Conservation (phyloP, 2,329 filamentous ascomycete species). For the Niveomyces coronatus region DNA sequence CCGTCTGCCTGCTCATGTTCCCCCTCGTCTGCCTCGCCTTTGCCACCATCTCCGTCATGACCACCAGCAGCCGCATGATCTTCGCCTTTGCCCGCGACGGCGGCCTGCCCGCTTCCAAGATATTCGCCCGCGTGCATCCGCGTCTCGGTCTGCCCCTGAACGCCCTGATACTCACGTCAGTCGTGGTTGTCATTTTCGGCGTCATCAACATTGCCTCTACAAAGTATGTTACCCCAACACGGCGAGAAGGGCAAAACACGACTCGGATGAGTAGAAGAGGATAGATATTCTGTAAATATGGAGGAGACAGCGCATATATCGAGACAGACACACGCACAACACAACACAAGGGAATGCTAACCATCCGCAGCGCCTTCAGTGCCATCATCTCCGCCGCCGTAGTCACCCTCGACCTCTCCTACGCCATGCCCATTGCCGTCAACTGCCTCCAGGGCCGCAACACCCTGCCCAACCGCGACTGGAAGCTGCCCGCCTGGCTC, state of each 20-base stretch:
- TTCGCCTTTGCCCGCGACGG: constrained; percentile 57
- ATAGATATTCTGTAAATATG: too few relatives aligned
- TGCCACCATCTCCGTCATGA: constrained; percentile 53
- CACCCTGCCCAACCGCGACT: constrained; percentile 45
- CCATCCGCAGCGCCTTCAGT: constrained; percentile 49
- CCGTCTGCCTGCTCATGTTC: constrained; percentile 56
- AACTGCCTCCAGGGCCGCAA: constrained; percentile 57
- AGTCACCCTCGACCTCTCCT: constrained; percentile 60
- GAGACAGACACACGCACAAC: background rate
- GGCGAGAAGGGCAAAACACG: too few relatives aligned
- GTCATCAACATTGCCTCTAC: constrained; percentile 58
- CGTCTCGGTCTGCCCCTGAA: constrained; percentile 56
- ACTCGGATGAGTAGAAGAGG: too few relatives aligned
- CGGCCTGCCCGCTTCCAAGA: constrained; percentile 49
- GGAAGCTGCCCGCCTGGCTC: constrained; percentile 23
- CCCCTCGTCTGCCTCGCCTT: constrained; percentile 54
- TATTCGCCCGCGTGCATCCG: constrained; percentile 52
- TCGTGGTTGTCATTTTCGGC: constrained; percentile 56
- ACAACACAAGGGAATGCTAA: too few relatives aligned
- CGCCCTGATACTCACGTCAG: constrained; percentile 49
- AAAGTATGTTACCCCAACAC: too few relatives aligned
- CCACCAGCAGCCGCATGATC: constrained; percentile 54
- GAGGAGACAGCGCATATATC: too few relatives aligned
- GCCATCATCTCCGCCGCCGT: constrained; percentile 63
- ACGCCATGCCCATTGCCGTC: constrained; percentile 62